Base-by-base conservation (phyloP, 106 monocot species). In the Triglochin maritima region DNA sequence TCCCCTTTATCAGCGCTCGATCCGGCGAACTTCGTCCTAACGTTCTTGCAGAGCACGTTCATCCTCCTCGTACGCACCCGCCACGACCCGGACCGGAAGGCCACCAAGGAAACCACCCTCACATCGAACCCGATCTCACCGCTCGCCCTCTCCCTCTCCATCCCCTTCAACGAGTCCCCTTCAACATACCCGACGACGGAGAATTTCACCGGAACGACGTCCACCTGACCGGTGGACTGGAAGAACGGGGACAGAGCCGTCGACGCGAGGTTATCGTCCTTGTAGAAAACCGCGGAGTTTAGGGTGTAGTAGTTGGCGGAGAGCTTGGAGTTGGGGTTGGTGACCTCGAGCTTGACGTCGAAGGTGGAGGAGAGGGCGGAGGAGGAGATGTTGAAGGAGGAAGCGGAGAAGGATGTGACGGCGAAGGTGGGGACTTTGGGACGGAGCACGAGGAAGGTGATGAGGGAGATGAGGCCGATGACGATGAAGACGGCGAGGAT, bases 401-500 rank as follows among this genome's bases (percentile, higher is more conserved):
- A 66, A 51, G 82, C 56, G 62, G 62, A 51, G 51, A 67, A 76
- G 29, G 75, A 67, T 9, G 69, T 60, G 59, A 85, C 60, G 58
- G 79, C 73, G 69, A 79, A 58, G 50, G 52, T 51, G n/a, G 82
- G 81, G 9, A 72, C 4, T n/a, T 61, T 69, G 29, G 85, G 85
- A n/a, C 85, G 81, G 72, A 85, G 72, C 29, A 81, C 61, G 59
- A 85, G 75, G 81, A 81, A 85, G 69, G 74, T 11, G 69, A 85
- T 63, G 49, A 85, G 41, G 62, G 70, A 60, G 70, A 71, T 60
- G 49, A 71, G 70, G 45, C 69, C 70, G 62, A 81, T 47, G 43
- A 81, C 9, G 64, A 83, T 46, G 68, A 59, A 46, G 54, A 43
- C n/a, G 68, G 75, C 12, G 59, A 78, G 4, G 57, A 46, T 56